Percentiles rank a stretch among this genome's conserved stretches.
Conservation (phyloP, 1,139 yeast species). For the Wickerhamomyces sp. region DNA sequence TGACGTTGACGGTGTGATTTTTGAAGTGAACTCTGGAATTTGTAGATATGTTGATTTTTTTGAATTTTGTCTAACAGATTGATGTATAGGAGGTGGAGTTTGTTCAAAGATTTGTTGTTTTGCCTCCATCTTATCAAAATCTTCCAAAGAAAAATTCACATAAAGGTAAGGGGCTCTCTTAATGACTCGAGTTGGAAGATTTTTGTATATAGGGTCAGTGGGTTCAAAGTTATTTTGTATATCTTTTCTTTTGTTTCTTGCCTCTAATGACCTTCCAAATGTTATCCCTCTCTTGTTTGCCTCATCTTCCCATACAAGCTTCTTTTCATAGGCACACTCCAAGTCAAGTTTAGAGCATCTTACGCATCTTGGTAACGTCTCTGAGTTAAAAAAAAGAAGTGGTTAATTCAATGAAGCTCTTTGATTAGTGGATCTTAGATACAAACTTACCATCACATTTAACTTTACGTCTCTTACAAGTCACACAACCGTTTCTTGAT, state of each 20-base stretch:
- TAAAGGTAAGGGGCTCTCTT: neutral
- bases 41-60: conserved; percentile 4
- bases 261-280: conserved; percentile 32
- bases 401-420: no score
- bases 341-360: conserved; percentile 24
- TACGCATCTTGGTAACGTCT: conserved; percentile 25
- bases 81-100: neutral
- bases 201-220: conserved; percentile 7
- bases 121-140: neutral
- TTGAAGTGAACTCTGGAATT: neutral
- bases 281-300: conserved; percentile 30
- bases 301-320: conserved; percentile 33
- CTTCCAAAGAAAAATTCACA: neutral
- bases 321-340: conserved; percentile 20
- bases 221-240: conserved; percentile 9
- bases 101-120: neutral
- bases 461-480: neutral
- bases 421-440: no score
- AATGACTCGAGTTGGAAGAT: conserved; percentile 18
- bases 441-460: neutral
- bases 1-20: no score
- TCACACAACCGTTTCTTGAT: neutral
- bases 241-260: conserved; percentile 12
- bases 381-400: no score
- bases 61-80: neutral